phyloP scores from a whole-genome alignment of 108 stramenopile genomes.

The Cylindrotheca closterium region DNA sequence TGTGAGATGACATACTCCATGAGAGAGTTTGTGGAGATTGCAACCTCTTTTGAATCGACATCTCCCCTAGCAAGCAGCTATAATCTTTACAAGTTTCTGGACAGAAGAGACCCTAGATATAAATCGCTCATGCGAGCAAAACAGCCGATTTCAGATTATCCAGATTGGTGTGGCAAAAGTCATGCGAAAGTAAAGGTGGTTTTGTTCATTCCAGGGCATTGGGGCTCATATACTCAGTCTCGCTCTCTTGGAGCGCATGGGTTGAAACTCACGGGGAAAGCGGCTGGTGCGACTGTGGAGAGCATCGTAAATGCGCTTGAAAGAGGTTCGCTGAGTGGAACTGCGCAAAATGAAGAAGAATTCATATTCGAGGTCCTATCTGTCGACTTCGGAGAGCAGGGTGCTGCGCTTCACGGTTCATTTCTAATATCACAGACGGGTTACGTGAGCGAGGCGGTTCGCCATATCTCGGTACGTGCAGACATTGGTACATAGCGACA shows the following conservation, averaged over 20 bases:
- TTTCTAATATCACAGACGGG: slow-evolving; percentile 55
- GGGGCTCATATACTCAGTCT: slow-evolving; percentile 70
- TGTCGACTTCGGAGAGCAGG: slow-evolving; percentile 73
- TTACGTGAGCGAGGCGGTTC: slow-evolving; percentile 51
- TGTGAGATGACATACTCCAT: slow-evolving; percentile 77
- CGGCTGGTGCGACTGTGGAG: not conserved
- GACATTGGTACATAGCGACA: not conserved
- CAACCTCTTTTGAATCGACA: slow-evolving; percentile 3
- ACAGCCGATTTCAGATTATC: slow-evolving; percentile 4
- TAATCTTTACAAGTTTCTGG: slow-evolving; percentile 69
- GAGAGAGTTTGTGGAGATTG: slow-evolving; percentile 22
- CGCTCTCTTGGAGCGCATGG: slow-evolving; percentile 83
- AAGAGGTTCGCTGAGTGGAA: slow-evolving; percentile 8
- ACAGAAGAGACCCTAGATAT: slow-evolving; percentile 69
- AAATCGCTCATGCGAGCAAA: slow-evolving; percentile 7
- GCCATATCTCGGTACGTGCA: slow-evolving; percentile 26
- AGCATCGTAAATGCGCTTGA: not conserved
- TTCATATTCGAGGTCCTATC: slow-evolving; percentile 81
- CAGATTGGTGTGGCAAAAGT: slow-evolving; percentile 1
- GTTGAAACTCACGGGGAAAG: slow-evolving; percentile 51
- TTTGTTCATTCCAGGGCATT: slow-evolving; percentile 81
- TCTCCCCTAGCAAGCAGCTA: slow-evolving; percentile 31
- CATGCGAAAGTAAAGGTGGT: slow-evolving; percentile 40
- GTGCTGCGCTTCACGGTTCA: slow-evolving; percentile 65
- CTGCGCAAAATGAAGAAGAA: slow-evolving; percentile 14